Conservation (phyloP, 1,284 basidiomycete genomes). For the Rhizopogon parksii region DNA sequence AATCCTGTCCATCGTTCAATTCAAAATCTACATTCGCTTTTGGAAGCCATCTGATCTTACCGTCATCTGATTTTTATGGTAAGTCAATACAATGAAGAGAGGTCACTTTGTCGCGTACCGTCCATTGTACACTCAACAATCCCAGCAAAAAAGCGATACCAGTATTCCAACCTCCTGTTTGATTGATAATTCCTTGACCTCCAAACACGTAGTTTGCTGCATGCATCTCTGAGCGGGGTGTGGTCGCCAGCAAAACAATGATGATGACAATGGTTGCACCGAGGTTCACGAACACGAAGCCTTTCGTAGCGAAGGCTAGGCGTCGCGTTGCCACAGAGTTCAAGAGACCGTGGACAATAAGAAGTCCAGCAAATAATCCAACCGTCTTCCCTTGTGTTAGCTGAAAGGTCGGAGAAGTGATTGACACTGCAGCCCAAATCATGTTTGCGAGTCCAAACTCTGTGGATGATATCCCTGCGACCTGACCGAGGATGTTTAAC, state of each 20-base stretch:
- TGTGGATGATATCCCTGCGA: slow-evolving; percentile 77
- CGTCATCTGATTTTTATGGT: slow-evolving; percentile 46
- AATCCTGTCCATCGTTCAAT: slow-evolving; percentile 33
- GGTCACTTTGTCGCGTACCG: slow-evolving; percentile 39
- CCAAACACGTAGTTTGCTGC: slow-evolving; percentile 73
- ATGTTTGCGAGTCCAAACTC: slow-evolving; percentile 86
- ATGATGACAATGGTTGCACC: slow-evolving; percentile 76
- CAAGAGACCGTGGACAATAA: slow-evolving; percentile 68
- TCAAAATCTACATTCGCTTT: background rate
- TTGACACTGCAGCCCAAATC: slow-evolving; percentile 70
- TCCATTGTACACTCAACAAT: slow-evolving; percentile 85
- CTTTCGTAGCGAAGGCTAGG: slow-evolving; percentile 71
- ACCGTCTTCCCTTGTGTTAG: slow-evolving; percentile 55
- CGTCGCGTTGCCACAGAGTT: slow-evolving; percentile 78
- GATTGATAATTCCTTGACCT: slow-evolving; percentile 56
- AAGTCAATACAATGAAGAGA: slow-evolving; percentile 8
- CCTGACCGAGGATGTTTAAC: slow-evolving; percentile 83
- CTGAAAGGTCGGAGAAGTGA: slow-evolving; percentile 18
- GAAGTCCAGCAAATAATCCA: slow-evolving; percentile 64
- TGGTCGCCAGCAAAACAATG: slow-evolving; percentile 76
- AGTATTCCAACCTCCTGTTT: slow-evolving; percentile 71
- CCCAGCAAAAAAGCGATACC: slow-evolving; percentile 85
- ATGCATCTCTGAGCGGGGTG: slow-evolving; percentile 75
- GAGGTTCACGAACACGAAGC: slow-evolving; percentile 85
- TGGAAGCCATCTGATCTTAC: slow-evolving; percentile 29